phyloP scores from a whole-genome alignment of 1,284 basidiomycete genomes.

The Amylostereum areolatum region DNA sequence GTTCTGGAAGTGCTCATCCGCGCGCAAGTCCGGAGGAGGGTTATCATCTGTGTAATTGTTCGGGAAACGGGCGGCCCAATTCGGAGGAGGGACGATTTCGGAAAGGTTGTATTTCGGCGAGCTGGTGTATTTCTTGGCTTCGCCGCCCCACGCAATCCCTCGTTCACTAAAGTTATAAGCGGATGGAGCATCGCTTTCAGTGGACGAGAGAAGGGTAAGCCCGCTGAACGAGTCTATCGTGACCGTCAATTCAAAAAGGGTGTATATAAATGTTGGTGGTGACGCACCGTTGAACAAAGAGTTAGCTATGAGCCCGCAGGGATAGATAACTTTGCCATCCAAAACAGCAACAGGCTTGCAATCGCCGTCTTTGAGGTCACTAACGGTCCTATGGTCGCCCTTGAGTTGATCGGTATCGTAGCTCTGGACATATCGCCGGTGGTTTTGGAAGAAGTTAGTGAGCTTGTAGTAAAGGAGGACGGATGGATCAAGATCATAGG shows the following conservation, averaged over 20 bases:
- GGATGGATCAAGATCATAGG: constrained; percentile 67
- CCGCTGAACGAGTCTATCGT: constrained; percentile 67
- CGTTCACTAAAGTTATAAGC: constrained; percentile 75
- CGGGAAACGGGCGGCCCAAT: constrained; percentile 75
- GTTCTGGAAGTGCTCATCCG: constrained; percentile 95
- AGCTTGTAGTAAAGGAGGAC: constrained; percentile 97
- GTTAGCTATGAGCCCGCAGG: constrained; percentile 97
- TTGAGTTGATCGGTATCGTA: constrained; percentile 82
- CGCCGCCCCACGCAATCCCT: constrained; percentile 93
- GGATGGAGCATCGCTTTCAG: constrained; percentile 20
- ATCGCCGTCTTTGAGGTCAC: constrained; percentile 63
- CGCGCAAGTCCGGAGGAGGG: constrained; percentile 71
- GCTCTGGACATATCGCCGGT: constrained; percentile 95
- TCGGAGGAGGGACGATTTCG: constrained; percentile 87
- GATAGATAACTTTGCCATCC: constrained; percentile 68
- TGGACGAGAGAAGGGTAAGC: too few species aligned
- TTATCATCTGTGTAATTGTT: constrained; percentile 65
- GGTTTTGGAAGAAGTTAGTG: constrained; percentile 97
- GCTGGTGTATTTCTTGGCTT: constrained; percentile 81
- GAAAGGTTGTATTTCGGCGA: constrained; percentile 52
- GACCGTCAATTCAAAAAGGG: constrained; percentile 6
- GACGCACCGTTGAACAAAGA: constrained; percentile 90
- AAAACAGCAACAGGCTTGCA: constrained; percentile 83
- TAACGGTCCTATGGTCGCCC: constrained; percentile 56
- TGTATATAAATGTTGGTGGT: background rate